Evolutionary conservation across 75 land plant genomes (phyloP).

Genomic region (Picea sitchensis): DNA sequence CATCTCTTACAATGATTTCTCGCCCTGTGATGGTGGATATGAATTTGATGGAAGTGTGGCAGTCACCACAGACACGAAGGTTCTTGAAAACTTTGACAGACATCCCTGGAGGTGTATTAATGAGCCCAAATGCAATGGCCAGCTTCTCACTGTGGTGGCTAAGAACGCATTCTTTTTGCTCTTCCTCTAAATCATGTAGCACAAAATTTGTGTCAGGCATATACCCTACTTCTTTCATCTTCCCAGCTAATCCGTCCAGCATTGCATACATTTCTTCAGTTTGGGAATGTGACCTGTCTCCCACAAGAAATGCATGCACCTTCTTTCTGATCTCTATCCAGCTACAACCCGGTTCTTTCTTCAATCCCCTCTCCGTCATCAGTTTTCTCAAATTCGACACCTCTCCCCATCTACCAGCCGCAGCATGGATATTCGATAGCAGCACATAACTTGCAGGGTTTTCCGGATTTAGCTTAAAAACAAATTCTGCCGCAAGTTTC

Average conservation of each 20-base stretch:
- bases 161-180: neutral
- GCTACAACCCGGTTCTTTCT: neutral
- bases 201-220: neutral
- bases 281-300: neutral
- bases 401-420: neutral
- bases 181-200: neutral
- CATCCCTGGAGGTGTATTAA: neutral
- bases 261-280: neutral
- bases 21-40: neutral
- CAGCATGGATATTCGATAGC: neutral
- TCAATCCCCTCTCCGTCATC: neutral
- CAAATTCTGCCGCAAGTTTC: neutral
- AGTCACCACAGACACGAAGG: neutral
- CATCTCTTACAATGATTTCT: constrained; percentile 1
- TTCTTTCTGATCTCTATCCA: neutral
- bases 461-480: neutral
- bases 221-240: neutral
- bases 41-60: neutral
- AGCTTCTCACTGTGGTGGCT: neutral
- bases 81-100: neutral
- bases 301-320: neutral
- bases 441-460: neutral
- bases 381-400: neutral
- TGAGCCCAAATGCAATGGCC: neutral
- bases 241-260: neutral